A percentile compares a stretch with the other conserved stretches of the same genome.
Evolutionary conservation across 805 yeast genomes (phyloP).

Genomic region (Ogataea thermomethanolica): DNA sequence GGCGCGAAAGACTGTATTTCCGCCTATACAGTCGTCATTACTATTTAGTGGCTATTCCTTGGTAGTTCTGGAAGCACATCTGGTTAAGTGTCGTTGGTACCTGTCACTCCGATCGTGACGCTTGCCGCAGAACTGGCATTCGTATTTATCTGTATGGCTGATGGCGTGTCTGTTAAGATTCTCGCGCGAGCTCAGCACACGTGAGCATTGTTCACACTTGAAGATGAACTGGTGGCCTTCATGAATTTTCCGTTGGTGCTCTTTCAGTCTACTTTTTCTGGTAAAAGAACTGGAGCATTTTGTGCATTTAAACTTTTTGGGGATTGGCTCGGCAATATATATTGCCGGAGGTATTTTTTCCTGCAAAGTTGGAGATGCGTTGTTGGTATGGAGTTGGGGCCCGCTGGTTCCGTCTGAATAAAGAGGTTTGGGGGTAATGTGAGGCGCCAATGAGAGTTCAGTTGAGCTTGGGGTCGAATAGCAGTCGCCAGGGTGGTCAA

Average conservation of each 20-base stretch:
- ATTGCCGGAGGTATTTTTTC: neutral
- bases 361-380: neutral
- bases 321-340: neutral
- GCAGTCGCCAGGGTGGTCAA: too few species aligned
- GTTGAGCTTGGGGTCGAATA: too few species aligned
- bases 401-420: too few species aligned
- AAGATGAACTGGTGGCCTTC: constrained; percentile 18
- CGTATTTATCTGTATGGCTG: constrained; percentile 29
- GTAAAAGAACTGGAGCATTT: constrained; percentile 26
- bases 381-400: too few species aligned
- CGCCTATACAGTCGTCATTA: too few species aligned
- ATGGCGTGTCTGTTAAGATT: constrained; percentile 28
- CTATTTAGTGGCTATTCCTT: too few species aligned
- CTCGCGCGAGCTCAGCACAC: constrained; percentile 21
- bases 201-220: constrained; percentile 22
- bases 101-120: constrained; percentile 29
- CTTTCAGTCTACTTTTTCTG: constrained; percentile 26
- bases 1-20: too few species aligned
- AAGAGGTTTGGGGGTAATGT: too few species aligned
- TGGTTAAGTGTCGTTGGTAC: constrained; percentile 19
- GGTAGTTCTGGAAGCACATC: constrained; percentile 15
- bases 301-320: constrained; percentile 17
- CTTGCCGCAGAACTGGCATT: constrained; percentile 22
- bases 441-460: too few species aligned
- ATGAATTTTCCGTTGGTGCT: constrained; percentile 25